These are phyloP conservation scores for Linderina pennispora DNA, from an alignment of 192 early-diverging fungal species.

Conservation along the genomic window DNA sequence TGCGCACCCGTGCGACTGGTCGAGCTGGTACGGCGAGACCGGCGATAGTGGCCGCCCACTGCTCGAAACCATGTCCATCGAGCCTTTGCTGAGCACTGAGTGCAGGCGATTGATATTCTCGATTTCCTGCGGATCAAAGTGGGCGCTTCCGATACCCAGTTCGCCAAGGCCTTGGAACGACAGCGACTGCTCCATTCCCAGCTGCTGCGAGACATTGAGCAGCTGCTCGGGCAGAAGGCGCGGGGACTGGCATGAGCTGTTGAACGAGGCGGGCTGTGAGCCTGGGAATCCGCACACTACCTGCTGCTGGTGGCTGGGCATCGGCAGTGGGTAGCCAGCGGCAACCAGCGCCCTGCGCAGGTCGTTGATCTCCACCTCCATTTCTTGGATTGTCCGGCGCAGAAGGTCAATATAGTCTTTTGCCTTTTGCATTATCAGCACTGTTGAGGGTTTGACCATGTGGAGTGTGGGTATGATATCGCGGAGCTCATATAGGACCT, in stretches of 20 bases:
- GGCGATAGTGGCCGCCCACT: slow-evolving; percentile 31
- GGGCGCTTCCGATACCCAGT: slow-evolving; percentile 17
- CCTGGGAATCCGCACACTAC: slow-evolving; percentile 20
- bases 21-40: slow-evolving; percentile 41
- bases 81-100: slow-evolving; percentile 25
- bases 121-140: slow-evolving; percentile 27
- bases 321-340: slow-evolving; percentile 42
- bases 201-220: slow-evolving; percentile 9
- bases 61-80: slow-evolving; percentile 7
- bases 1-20: slow-evolving; percentile 23
- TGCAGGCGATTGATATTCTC: slow-evolving; percentile 32
- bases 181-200: slow-evolving; percentile 27
- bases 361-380: slow-evolving; percentile 45
- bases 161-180: slow-evolving; percentile 27
- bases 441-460: slow-evolving; percentile 45
- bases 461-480: slow-evolving; percentile 45
- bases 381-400: slow-evolving; percentile 37
- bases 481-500: slow-evolving; percentile 46
- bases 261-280: slow-evolving; percentile 16
- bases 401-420: slow-evolving; percentile 48
- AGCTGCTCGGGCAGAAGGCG: slow-evolving; percentile 27
- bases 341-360: slow-evolving; percentile 43
- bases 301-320: slow-evolving; percentile 35
- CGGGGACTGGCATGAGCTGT: slow-evolving; percentile 20
- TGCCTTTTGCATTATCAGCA: slow-evolving; percentile 50